phyloP scores from a whole-genome alignment of 225 moss, liverwort and hornwort genomes.

The Marchantia paleacea region DNA sequence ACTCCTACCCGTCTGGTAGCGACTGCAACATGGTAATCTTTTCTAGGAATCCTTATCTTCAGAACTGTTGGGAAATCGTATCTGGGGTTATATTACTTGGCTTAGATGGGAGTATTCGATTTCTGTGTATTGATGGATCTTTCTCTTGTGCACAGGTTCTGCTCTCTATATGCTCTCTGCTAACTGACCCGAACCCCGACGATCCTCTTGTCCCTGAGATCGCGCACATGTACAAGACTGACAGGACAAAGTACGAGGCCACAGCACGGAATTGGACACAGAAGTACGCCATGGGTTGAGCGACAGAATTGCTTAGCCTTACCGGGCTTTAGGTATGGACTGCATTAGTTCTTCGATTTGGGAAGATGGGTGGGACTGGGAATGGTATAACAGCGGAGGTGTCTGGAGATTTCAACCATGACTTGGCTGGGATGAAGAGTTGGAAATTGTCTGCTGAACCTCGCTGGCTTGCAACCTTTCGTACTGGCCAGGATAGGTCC shows the following conservation, averaged over 20 bases:
- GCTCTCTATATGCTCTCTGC: constrained; percentile 91
- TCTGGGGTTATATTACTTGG: too few species aligned
- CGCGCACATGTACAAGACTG: constrained; percentile 98
- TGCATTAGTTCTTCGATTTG: constrained; percentile 60
- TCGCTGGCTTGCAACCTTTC: constrained; percentile 38
- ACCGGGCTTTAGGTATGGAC: constrained; percentile 46
- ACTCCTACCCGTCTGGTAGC: too few species aligned
- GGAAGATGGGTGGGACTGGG: constrained; percentile 48
- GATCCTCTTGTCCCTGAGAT: constrained; percentile 98
- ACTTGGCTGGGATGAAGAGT: constrained; percentile 45
- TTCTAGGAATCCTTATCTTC: too few species aligned
- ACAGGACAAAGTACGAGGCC: constrained; percentile 92
- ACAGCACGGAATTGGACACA: constrained; percentile 98
- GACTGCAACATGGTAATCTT: too few species aligned
- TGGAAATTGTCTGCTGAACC: constrained; percentile 53
- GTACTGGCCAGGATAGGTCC: constrained; percentile 41
- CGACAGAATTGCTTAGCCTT: constrained; percentile 30
- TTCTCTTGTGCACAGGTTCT: constrained; percentile 53
- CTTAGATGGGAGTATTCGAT: too few species aligned
- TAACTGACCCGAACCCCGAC: constrained; percentile 94
- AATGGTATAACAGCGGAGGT: constrained; percentile 42
- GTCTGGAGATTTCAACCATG: constrained; percentile 34
- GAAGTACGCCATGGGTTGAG: constrained; percentile 98
- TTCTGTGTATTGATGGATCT: not conserved
- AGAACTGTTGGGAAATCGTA: too few species aligned